Percentiles rank a stretch among this genome's conserved stretches.
phyloP scores from a whole-genome alignment of 1,139 yeast genomes.

The Petasospora rhodanensis region DNA sequence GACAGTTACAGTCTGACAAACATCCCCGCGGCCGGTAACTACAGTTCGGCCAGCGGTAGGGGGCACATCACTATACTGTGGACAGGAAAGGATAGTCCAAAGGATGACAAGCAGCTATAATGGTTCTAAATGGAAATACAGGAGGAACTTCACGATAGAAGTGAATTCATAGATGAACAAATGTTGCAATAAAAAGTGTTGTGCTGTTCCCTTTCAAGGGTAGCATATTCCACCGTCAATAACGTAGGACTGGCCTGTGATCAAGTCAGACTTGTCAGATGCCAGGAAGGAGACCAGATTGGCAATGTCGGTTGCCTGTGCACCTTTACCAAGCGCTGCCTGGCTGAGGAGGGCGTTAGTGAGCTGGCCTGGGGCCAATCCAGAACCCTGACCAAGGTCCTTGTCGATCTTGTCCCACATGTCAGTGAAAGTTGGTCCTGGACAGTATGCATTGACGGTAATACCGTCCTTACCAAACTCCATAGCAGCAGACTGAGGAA shows the following conservation, averaged over 20 bases:
- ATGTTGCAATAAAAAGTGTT: no score
- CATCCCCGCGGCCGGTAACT: no score
- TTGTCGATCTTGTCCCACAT: constrained; percentile 29
- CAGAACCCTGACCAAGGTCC: constrained; percentile 20
- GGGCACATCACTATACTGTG: no score
- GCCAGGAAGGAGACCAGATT: constrained; percentile 30
- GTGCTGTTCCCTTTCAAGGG: constrained; percentile 11
- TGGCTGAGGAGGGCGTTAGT: no score
- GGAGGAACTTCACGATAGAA: no score
- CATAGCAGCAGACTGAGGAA: constrained; percentile 29
- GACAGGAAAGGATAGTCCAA: no score
- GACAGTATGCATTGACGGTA: constrained; percentile 29
- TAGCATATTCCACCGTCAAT: constrained; percentile 40
- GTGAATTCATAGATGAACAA: no score
- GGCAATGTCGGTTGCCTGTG: constrained; percentile 26
- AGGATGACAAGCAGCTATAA: no score
- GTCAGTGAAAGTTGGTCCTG: constrained; percentile 29
- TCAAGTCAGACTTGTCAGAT: constrained; percentile 37
- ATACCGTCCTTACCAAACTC: constrained; percentile 26
- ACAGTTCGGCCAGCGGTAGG: no score
- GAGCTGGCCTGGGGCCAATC: no score
- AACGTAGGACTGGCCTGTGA: constrained; percentile 40
- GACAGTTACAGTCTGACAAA: no score
- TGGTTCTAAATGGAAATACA: no score
- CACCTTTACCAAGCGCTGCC: constrained; percentile 26